Conservation (phyloP, 768 basidiomycete species). For the Boletus edulis region DNA sequence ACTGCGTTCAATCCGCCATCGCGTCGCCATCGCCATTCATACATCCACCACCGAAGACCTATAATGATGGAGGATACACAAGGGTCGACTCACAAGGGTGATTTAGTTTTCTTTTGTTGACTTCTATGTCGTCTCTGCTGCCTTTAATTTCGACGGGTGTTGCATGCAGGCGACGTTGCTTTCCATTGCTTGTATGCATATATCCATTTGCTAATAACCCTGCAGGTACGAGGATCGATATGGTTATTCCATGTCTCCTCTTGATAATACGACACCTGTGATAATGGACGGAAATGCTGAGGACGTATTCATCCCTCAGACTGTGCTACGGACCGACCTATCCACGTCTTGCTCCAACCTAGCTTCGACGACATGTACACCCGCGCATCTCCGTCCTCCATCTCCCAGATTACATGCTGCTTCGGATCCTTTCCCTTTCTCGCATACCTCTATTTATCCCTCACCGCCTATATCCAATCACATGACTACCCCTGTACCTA, state of each 20-base stretch:
- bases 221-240: constrained; percentile 27
- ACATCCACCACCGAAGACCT: constrained; percentile 23
- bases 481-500: constrained; percentile 19
- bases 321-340: constrained; percentile 20
- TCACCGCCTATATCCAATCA: constrained; percentile 28
- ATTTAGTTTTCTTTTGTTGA: constrained; percentile 1
- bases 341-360: constrained; percentile 9
- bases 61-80: constrained; percentile 17
- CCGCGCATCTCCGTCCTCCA: constrained; percentile 28
- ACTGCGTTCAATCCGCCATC: constrained; percentile 45
- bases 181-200: constrained; percentile 9
- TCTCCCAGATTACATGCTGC: constrained; percentile 27
- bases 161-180: constrained; percentile 14
- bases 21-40: constrained; percentile 13
- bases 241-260: constrained; percentile 28
- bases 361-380: constrained; percentile 15
- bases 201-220: constrained; percentile 16
- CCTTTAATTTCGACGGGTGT: constrained; percentile 2
- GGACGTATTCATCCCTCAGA: constrained; percentile 21
- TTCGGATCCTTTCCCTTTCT: constrained; percentile 19
- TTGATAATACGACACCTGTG: constrained; percentile 34
- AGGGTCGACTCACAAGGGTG: constrained; percentile 30
- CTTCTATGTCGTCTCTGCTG: neutral
- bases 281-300: constrained; percentile 29
- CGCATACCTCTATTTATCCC: constrained; percentile 20